Evolutionary conservation across 2,329 filamentous ascomycete genomes (phyloP).

Genomic region (Xylaria sp.): DNA sequence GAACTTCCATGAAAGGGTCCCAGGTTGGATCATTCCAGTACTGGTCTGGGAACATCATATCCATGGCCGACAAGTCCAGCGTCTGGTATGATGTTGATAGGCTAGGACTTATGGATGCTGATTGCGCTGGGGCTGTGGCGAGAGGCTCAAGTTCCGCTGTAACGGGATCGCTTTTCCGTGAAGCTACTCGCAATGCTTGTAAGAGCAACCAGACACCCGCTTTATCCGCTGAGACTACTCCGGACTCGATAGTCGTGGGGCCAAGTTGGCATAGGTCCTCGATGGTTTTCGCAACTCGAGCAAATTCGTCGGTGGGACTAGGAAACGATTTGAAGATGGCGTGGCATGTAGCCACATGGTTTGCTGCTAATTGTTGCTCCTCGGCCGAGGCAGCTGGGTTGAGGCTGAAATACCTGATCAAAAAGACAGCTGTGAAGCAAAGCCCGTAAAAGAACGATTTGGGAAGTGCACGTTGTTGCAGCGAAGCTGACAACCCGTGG

Average conservation of each 20-base stretch:
- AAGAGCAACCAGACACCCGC: constrained; percentile 38
- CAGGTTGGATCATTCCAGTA: constrained; percentile 38
- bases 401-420: constrained; percentile 40
- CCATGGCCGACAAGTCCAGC: constrained; percentile 33
- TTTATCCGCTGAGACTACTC: constrained; percentile 29
- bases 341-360: constrained; percentile 38
- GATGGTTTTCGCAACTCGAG: constrained; percentile 34
- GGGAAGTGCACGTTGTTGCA: constrained; percentile 31
- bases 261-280: constrained; percentile 38
- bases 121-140: not conserved
- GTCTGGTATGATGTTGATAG: constrained; percentile 16
- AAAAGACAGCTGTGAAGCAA: constrained; percentile 41
- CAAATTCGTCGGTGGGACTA: constrained; percentile 35
- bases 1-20: constrained; percentile 30
- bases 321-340: constrained; percentile 37
- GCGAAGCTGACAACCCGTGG: constrained; percentile 20
- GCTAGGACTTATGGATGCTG: constrained; percentile 1
- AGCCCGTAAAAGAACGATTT: constrained; percentile 39
- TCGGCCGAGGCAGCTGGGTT: constrained; percentile 34
- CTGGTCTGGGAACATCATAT: constrained; percentile 33
- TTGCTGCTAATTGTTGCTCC: constrained; percentile 39
- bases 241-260: constrained; percentile 30
- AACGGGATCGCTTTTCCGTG: constrained; percentile 12
- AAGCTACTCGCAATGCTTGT: constrained; percentile 31
- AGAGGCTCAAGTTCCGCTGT: not conserved